Conservation (phyloP, 192 early-diverging fungal genomes). For the Coemansia sp. region DNA sequence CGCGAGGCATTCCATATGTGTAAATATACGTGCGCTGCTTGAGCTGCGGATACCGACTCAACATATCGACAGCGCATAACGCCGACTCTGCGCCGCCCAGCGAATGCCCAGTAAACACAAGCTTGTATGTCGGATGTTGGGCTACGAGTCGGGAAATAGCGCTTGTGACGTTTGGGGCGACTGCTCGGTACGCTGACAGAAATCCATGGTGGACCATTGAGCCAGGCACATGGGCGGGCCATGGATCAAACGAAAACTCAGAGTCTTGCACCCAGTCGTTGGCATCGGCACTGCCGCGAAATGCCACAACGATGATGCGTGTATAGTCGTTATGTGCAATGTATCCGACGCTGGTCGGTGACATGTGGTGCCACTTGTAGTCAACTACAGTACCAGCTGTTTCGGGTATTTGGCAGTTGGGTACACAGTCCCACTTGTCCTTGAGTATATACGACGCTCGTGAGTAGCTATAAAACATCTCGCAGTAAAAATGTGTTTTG, state of each 20-base stretch:
- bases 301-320: constrained; percentile 33
- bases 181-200: constrained; percentile 42
- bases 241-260: constrained; percentile 47
- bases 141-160: constrained; percentile 15
- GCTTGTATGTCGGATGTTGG: constrained; percentile 31
- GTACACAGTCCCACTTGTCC: constrained; percentile 28
- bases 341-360: constrained; percentile 45
- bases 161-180: constrained; percentile 20
- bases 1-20: constrained; percentile 53
- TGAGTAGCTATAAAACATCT: constrained; percentile 31
- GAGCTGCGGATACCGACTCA: constrained; percentile 22
- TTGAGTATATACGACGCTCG: constrained; percentile 31
- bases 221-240: constrained; percentile 42
- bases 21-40: constrained; percentile 38
- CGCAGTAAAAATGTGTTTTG: neutral
- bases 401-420: constrained; percentile 25
- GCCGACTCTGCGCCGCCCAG: constrained; percentile 51
- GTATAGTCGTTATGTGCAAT: constrained; percentile 33
- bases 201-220: constrained; percentile 55
- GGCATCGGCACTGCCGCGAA: constrained; percentile 36
- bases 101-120: constrained; percentile 55
- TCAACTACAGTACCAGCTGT: constrained; percentile 33
- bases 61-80: constrained; percentile 41
- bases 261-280: constrained; percentile 50
- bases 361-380: constrained; percentile 41